These are phyloP conservation scores for Juglanconis sp. DNA, from an alignment of 2,329 filamentous ascomycete genomes.

Conservation along the genomic window DNA sequence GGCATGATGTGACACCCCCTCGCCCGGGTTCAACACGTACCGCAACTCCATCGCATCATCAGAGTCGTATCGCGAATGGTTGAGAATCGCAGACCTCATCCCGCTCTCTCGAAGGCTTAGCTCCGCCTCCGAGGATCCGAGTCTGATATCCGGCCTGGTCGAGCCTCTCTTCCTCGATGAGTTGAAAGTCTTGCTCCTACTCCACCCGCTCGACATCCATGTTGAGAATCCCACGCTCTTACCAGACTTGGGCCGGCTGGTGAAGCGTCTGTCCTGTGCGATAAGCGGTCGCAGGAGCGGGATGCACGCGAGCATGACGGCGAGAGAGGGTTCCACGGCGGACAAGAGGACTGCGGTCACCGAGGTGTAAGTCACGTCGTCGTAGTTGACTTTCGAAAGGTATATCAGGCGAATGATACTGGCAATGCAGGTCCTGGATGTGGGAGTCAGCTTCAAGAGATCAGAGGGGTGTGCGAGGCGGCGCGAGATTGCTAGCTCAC, in stretches of 20 bases:
- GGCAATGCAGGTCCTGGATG: conserved; percentile 32
- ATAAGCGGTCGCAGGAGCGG: conserved; percentile 37
- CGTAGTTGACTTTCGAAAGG: conserved; percentile 31
- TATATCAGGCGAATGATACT: conserved; percentile 32
- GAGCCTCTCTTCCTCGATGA: background rate
- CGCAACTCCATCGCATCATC: conserved; percentile 4
- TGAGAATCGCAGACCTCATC: background rate
- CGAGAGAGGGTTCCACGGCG: conserved; percentile 36
- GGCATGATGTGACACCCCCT: conserved; percentile 3
- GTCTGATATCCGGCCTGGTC: background rate
- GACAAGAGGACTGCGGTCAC: conserved; percentile 34
- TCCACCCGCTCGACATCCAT: conserved; percentile 1
- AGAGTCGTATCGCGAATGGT: background rate
- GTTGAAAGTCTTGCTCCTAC: conserved; percentile 1
- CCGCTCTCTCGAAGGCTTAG: background rate
- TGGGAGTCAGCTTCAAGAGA: background rate
- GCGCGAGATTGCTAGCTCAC: conserved; percentile 21
- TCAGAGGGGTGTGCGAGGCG: too few relatives aligned
- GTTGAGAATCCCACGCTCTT: conserved; percentile 1
- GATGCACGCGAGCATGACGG: conserved; percentile 36
- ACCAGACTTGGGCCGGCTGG: background rate
- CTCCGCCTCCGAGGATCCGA: background rate
- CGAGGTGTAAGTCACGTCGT: conserved; percentile 32
- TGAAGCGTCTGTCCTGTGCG: background rate
- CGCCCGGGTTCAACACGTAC: conserved; percentile 1